Evolutionary conservation across 139 green algal genomes (phyloP), one percentile per base, ranked within the genome.

Genomic region (Auxenochlorella pyrenoidosa): DNA sequence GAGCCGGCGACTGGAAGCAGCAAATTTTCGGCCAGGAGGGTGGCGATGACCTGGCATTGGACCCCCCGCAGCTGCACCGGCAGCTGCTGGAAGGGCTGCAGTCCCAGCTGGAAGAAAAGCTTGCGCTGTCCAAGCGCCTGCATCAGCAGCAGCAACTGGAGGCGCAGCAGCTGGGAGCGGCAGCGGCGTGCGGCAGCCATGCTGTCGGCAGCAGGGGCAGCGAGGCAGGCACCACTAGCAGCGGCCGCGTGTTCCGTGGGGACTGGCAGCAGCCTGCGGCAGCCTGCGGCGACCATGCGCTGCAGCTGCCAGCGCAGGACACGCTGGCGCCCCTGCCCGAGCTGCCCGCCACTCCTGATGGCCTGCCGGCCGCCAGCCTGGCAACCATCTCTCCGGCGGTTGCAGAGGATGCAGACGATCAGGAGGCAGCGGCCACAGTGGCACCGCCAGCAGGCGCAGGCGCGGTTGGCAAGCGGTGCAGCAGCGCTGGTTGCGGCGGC

Each of bases 61-160:
- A 86, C 19, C 82, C 65, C 1, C 28, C 38, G 43, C 43, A 24
- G 43, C 66, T 86, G 66, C 66, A 86, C n/a, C 82, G 54, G 66
- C 43, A 79, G 65, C 65, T 86, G 82, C 43, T 79, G 22, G 6
- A 40, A 36, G 78, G 34, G 44, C 32, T 86, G 43, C 16, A 79
- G 44, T 44, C 32, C 0, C 82, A 86, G n/a, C 82, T 86, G 32
- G 38, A 72, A 40, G 40, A 79, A 47, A 73, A 68, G 32, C 26
- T 86, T 12, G 5, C 13, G 0, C 30, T 75, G 28, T 24, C 58
- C 30, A 40, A 41, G 30, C 19, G 60, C 24, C 22, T 18, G 77
- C 76, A 28, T n/a, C 51, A 21, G 47, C 51, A 83, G 34, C 77
- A 88, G 44, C 81, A 32, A 19, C 75, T 41, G 22, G 40, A 36